Percentiles rank a stretch among this genome's conserved stretches.
Conservation (phyloP, 768 basidiomycete genomes). For the Porphyrellus cyaneotinctus region DNA sequence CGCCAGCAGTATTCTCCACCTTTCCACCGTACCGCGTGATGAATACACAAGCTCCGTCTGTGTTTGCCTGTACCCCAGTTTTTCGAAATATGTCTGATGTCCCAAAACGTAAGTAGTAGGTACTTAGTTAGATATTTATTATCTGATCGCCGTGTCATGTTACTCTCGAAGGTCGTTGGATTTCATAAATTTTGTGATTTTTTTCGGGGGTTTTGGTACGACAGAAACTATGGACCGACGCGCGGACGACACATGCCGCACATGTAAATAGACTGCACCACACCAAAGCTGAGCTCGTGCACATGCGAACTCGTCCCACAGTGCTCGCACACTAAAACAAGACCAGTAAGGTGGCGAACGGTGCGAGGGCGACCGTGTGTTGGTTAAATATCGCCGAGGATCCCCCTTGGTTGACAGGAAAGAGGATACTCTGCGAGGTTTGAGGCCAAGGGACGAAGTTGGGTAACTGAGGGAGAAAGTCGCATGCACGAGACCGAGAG, state of each 20-base stretch:
- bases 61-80: too few relatives aligned
- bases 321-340: not conserved
- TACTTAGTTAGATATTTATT: too few relatives aligned
- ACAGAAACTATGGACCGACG: constrained; percentile 5
- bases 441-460: constrained; percentile 1
- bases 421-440: not conserved
- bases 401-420: not conserved
- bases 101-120: too few relatives aligned
- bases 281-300: constrained; percentile 9
- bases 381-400: not conserved
- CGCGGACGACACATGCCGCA: constrained; percentile 2
- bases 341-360: not conserved
- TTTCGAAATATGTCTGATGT: too few relatives aligned
- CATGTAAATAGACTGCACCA: constrained; percentile 6
- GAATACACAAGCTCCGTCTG: too few relatives aligned
- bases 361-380: not conserved
- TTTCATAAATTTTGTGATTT: not conserved
- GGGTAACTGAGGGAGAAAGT: not conserved
- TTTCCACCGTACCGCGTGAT: too few relatives aligned
- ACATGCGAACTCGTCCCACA: not conserved
- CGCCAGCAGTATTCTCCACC: too few relatives aligned
- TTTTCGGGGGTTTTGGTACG: not conserved
- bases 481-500: constrained; percentile 14
- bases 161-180: not conserved
- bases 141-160: too few relatives aligned